Percentiles rank a stretch among this genome's conserved stretches.
These are phyloP conservation scores for Monosporascus sp. DNA, from an alignment of 2,329 filamentous ascomycete genomes.

Conservation along the genomic window DNA sequence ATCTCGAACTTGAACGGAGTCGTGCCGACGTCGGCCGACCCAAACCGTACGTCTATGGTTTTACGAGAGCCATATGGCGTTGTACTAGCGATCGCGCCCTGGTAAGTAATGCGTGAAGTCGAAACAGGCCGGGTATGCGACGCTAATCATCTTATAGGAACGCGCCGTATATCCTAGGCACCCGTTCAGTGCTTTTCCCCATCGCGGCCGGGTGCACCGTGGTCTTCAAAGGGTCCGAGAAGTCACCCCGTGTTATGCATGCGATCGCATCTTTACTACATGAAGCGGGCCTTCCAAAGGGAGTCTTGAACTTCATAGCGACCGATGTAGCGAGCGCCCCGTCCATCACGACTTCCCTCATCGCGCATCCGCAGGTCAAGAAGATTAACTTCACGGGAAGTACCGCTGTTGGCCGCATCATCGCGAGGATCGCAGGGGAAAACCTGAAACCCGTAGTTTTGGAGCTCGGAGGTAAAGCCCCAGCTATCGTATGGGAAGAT, in stretches of 20 bases:
- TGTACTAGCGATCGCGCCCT: constrained; percentile 61
- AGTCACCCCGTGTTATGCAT: constrained; percentile 52
- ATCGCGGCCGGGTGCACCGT: constrained; percentile 62
- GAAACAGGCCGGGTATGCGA: background rate
- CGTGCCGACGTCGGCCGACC: constrained; percentile 29
- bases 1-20: constrained; percentile 27
- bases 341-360: constrained; percentile 54
- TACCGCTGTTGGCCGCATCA: constrained; percentile 58
- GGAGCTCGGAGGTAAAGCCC: constrained; percentile 67
- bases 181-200: constrained; percentile 45
- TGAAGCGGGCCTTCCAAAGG: constrained; percentile 61
- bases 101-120: constrained; percentile 36
- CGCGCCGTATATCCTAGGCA: constrained; percentile 37
- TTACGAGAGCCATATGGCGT: constrained; percentile 65
- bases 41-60: constrained; percentile 52
- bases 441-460: constrained; percentile 63
- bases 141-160: constrained; percentile 29
- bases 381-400: constrained; percentile 70
- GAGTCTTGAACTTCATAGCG: constrained; percentile 59
- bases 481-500: constrained; percentile 61
- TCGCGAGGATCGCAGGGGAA: constrained; percentile 57
- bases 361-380: constrained; percentile 55
- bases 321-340: constrained; percentile 53
- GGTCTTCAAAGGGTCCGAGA: constrained; percentile 59
- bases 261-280: constrained; percentile 50